These are phyloP conservation scores for Alternaria gaisen DNA, from an alignment of 2,329 filamentous ascomycete species.

Conservation along the genomic window DNA sequence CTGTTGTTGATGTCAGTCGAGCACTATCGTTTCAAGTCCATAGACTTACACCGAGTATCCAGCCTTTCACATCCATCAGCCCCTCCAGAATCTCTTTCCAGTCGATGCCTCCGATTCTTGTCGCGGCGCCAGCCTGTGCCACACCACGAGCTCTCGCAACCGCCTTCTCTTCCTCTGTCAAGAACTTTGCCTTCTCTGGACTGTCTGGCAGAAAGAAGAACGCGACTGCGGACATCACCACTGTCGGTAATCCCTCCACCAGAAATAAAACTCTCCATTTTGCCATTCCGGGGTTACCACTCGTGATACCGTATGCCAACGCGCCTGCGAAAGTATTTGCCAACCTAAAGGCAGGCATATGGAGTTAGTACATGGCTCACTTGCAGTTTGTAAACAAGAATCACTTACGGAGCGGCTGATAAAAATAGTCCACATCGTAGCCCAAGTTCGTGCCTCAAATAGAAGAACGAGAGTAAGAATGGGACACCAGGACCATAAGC, in stretches of 20 bases:
- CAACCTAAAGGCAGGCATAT: constrained; percentile 50
- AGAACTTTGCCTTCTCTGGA: constrained; percentile 54
- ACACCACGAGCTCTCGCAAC: constrained; percentile 44
- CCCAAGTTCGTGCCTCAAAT: constrained; percentile 65
- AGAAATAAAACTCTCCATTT: constrained; percentile 69
- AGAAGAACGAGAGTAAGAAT: constrained; percentile 66
- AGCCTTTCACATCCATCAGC: constrained; percentile 45
- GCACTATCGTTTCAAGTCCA: background rate
- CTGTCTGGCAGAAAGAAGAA: constrained; percentile 58
- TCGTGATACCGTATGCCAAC: constrained; percentile 64
- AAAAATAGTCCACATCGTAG: constrained; percentile 44
- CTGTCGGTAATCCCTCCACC: constrained; percentile 56
- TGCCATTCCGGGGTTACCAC: constrained; percentile 63
- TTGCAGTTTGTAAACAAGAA: background rate
- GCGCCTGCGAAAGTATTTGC: constrained; percentile 82
- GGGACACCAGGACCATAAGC: constrained; percentile 57
- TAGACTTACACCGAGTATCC: constrained; percentile 44
- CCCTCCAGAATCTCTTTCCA: constrained; percentile 43
- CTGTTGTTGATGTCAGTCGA: constrained; percentile 17
- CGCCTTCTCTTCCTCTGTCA: constrained; percentile 53
- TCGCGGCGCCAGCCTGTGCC: constrained; percentile 39
- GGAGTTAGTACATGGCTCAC: background rate
- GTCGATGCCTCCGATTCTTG: constrained; percentile 39
- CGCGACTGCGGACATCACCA: constrained; percentile 53
- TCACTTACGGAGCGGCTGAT: constrained; percentile 58